Percentiles rank a stretch among this genome's conserved stretches.
These are phyloP conservation scores for Kluyveromyces dobzhanskii DNA, from an alignment of 805 yeast species.

Conservation along the genomic window DNA sequence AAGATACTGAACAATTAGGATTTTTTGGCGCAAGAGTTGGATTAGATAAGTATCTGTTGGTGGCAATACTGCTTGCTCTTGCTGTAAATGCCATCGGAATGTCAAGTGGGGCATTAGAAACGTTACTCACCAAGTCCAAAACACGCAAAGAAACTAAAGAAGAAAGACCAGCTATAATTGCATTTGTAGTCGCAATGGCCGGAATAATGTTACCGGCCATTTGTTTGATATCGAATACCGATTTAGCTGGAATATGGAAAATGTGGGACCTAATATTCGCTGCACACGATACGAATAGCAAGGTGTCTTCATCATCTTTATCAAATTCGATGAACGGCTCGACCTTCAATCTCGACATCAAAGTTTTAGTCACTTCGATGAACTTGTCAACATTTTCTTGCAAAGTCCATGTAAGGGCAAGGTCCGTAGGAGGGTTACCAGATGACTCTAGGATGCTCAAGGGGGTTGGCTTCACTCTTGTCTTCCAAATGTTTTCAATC, in stretches of 20 bases:
- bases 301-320: slow-evolving; percentile 89
- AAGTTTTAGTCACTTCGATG: slow-evolving; percentile 35
- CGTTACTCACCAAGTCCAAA: slow-evolving; percentile 29
- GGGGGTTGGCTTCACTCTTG: slow-evolving; percentile 61
- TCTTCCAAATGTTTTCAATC: slow-evolving; percentile 73
- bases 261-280: slow-evolving; percentile 68
- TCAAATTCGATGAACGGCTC: slow-evolving; percentile 58
- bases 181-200: slow-evolving; percentile 96
- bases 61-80: slow-evolving; percentile 35
- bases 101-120: slow-evolving; percentile 30
- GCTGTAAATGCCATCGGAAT: slow-evolving; percentile 43
- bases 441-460: slow-evolving; percentile 27
- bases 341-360: slow-evolving; percentile 40
- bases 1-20: slow-evolving; percentile 61
- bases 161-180: slow-evolving; percentile 86
- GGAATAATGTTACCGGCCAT: slow-evolving; percentile 98
- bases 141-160: slow-evolving; percentile 62
- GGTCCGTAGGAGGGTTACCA: slow-evolving; percentile 14
- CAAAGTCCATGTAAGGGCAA: slow-evolving; percentile 46
- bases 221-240: slow-evolving; percentile 83
- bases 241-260: slow-evolving; percentile 60
- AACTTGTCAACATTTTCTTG: slow-evolving; percentile 59
- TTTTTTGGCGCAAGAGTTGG: slow-evolving; percentile 58
- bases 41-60: slow-evolving; percentile 52
- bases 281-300: slow-evolving; percentile 79